A percentile compares a stretch with the other conserved stretches of the same genome.
Evolutionary conservation across 495 filamentous ascomycete species (phyloP).

Genomic region (Daldinia childiae): DNA sequence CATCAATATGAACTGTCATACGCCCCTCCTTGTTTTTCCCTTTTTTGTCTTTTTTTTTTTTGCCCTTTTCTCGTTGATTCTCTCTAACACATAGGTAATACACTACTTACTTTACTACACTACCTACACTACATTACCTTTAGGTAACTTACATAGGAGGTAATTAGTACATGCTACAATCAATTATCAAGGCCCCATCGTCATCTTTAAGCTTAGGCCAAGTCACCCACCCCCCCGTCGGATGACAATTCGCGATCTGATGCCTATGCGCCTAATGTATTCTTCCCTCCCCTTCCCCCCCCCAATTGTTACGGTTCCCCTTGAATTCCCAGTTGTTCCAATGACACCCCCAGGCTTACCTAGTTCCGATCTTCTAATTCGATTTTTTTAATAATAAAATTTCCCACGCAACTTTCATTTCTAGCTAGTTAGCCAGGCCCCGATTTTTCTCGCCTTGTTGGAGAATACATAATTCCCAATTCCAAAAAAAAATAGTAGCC

Average conservation of each 20-base stretch:
- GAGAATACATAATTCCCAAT: constrained; percentile 46
- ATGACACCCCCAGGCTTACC: constrained; percentile 41
- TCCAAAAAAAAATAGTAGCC: constrained; percentile 57
- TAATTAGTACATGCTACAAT: constrained; percentile 2
- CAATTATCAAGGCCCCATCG: constrained; percentile 32
- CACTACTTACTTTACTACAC: no score
- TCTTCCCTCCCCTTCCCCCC: constrained; percentile 9
- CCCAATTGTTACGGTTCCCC: constrained; percentile 17
- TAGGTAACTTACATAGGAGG: no score
- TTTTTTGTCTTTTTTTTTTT: not conserved
- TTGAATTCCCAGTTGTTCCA: constrained; percentile 43
- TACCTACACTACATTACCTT: no score
- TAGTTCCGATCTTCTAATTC: constrained; percentile 57
- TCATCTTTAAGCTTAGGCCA: constrained; percentile 35
- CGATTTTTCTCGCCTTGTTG: constrained; percentile 58
- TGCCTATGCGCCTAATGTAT: constrained; percentile 40
- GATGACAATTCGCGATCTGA: constrained; percentile 43
- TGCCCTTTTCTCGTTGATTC: constrained; percentile 3
- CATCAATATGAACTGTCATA: constrained; percentile 35
- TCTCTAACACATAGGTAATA: not conserved
- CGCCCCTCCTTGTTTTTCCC: constrained; percentile 27
- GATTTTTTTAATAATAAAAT: constrained; percentile 55
- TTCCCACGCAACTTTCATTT: constrained; percentile 56
- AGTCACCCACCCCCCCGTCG: constrained; percentile 26
- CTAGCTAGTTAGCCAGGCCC: constrained; percentile 50